These are phyloP conservation scores for Schizosaccharomyces versatilis DNA, from an alignment of 1,139 yeast genomes.

Conservation along the genomic window DNA sequence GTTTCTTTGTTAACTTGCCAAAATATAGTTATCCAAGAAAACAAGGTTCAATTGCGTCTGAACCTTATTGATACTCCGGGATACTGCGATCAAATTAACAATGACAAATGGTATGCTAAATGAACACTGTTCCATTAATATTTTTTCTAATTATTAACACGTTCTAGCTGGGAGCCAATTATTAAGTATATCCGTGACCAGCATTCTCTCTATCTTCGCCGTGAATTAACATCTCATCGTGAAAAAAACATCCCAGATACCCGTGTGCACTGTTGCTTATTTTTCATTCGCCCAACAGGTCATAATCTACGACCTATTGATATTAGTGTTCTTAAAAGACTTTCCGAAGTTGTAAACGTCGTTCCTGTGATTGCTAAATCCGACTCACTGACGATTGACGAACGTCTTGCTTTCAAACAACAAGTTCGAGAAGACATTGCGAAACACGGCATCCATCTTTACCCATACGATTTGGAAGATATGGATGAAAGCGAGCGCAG, in stretches of 20 bases:
- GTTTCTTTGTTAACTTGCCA: constrained; percentile 20
- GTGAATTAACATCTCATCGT: constrained; percentile 89
- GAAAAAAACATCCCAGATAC: constrained; percentile 67
- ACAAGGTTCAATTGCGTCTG: constrained; percentile 63
- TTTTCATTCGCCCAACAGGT: constrained; percentile 77
- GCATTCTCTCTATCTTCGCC: constrained; percentile 77
- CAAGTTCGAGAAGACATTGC: constrained; percentile 50
- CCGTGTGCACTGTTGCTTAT: constrained; percentile 74
- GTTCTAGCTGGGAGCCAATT: constrained; percentile 63
- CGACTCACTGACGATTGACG: constrained; percentile 70
- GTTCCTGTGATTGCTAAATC: constrained; percentile 89
- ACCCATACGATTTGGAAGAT: constrained; percentile 75
- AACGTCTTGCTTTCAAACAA: constrained; percentile 55
- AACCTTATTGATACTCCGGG: constrained; percentile 94
- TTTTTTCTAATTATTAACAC: background rate
- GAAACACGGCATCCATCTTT: constrained; percentile 52
- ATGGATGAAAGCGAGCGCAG: constrained; percentile 36
- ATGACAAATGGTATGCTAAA: constrained; percentile 40
- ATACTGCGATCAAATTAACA: constrained; percentile 88
- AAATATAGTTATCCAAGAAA: constrained; percentile 25
- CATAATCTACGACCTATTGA: constrained; percentile 50
- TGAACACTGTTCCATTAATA: constrained; percentile 1
- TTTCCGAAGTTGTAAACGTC: constrained; percentile 78
- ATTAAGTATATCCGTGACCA: constrained; percentile 90
- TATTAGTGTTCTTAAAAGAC: constrained; percentile 57